Evolutionary conservation across 257 asterid species (phyloP).

Genomic region (Schizonepeta tenuifolia): DNA sequence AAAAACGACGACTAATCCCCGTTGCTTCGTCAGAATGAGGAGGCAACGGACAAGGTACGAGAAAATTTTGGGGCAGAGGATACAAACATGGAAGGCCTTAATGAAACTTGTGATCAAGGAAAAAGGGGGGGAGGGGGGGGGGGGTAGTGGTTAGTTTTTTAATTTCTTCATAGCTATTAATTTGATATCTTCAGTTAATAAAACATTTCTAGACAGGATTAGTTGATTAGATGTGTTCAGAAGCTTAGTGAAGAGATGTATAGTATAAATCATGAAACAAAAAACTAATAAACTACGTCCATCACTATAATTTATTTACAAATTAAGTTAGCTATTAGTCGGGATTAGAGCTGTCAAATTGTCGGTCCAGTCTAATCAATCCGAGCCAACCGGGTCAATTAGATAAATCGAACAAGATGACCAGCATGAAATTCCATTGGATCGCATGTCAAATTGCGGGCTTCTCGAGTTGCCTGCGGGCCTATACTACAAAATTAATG

Average conservation of each 20-base stretch:
- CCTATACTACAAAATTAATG: too few relatives aligned
- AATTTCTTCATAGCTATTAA: slow-evolving; percentile 19
- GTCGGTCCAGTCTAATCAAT: too few relatives aligned
- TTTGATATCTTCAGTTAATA: slow-evolving; percentile 43
- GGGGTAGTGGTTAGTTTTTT: slow-evolving; percentile 19
- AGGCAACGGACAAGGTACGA: slow-evolving; percentile 32
- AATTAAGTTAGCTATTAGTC: too few relatives aligned
- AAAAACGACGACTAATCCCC: not conserved
- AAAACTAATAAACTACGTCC: slow-evolving; percentile 29
- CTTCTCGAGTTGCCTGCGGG: too few relatives aligned
- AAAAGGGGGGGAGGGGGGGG: slow-evolving; percentile 38
- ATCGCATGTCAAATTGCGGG: too few relatives aligned
- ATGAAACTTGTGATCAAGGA: slow-evolving; percentile 42
- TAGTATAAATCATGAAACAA: slow-evolving; percentile 34
- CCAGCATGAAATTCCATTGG: too few relatives aligned
- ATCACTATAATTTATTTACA: not conserved
- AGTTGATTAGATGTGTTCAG: not conserved
- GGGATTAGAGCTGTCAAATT: not conserved
- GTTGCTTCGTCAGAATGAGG: slow-evolving; percentile 5
- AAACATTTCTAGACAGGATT: slow-evolving; percentile 28
- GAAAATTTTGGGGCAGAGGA: slow-evolving; percentile 43
- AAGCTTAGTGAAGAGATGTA: slow-evolving; percentile 35
- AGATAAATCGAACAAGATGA: too few relatives aligned
- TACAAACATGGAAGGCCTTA: slow-evolving; percentile 35
- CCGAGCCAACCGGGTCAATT: too few relatives aligned